Base-by-base conservation (phyloP, 352 stramenopile genomes). In the Globisporangium nodosum region DNA sequence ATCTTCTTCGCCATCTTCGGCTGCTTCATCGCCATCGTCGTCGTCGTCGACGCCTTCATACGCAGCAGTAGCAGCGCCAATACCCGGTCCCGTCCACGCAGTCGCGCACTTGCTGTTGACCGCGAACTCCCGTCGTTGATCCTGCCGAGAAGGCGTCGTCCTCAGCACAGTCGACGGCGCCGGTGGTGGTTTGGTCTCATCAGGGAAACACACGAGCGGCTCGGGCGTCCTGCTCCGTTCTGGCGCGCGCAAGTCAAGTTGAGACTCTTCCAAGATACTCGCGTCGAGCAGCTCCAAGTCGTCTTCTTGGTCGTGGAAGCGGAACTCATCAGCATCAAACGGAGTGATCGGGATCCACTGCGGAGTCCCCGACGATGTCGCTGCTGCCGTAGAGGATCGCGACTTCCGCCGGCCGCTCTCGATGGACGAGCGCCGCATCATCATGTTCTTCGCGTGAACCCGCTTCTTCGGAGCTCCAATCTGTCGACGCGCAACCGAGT, bases 181-280 rank as follows among this genome's bases (percentile, higher is more conserved):
- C 16, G 30, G 27, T 12, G 31, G 49, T 9, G 49, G 18, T 11
- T 43, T 35, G 1, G 39, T 27, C 16, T 61, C 52, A 15, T 73
- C 69, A 33, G 67, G 58, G 8, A 50, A 49, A 37, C 60, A 35
- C 27, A 77, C 56, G 12, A 86, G 57, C 5, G 78, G 76, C 35
- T 88, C 76, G 16, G 73, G 76, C 5, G 78, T 87, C 31, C 51
- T 73, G 54, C 75, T 92, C 40, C 81, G 72, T 58, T 85, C 79
- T 8, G 79, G 81, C 15, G 71, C 61, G 6, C 78, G 71, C 47
- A 90, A 61, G 45, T 73, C 75, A 15, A 84, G 52, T 18, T 76
- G 75, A 0, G 72, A 75, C 27, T 87, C 71, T 21, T 88, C 76
- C 21, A 76, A 15, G 30, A 73, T 70, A 24, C 61, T 80, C 8